These are phyloP conservation scores for Blastomyces parvus DNA, from an alignment of 2,329 filamentous ascomycete species.

Conservation along the genomic window DNA sequence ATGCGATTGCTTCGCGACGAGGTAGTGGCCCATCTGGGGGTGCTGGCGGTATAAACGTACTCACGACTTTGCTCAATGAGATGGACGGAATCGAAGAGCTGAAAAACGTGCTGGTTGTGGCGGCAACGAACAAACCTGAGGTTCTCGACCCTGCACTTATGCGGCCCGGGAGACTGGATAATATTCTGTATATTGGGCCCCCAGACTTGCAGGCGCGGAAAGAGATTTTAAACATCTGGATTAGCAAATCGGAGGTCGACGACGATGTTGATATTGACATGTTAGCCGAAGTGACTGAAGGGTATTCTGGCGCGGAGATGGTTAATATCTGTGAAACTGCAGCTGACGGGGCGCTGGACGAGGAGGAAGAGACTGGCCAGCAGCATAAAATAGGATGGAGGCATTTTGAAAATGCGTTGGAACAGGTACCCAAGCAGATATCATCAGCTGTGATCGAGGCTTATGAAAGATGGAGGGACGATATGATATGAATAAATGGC, in stretches of 20 bases:
- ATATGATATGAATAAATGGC: not conserved
- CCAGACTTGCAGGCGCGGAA: constrained; percentile 63
- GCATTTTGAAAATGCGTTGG: constrained; percentile 39
- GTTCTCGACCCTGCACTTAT: constrained; percentile 76
- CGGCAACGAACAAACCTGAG: constrained; percentile 85
- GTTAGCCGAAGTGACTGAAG: constrained; percentile 58
- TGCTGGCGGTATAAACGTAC: constrained; percentile 61
- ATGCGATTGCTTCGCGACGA: constrained; percentile 63
- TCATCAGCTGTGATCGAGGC: constrained; percentile 49
- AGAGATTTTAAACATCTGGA: constrained; percentile 65
- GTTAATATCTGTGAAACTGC: constrained; percentile 49
- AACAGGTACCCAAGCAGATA: constrained; percentile 47
- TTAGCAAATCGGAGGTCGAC: constrained; percentile 50
- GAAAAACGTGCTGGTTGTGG: constrained; percentile 74
- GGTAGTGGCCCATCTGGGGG: constrained; percentile 38
- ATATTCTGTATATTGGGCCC: constrained; percentile 74
- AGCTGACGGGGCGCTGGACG: constrained; percentile 43
- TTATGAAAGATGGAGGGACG: constrained; percentile 48
- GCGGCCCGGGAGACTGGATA: constrained; percentile 75
- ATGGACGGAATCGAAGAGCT: constrained; percentile 90
- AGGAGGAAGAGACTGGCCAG: constrained; percentile 37
- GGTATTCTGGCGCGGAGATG: constrained; percentile 80
- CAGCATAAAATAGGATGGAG: constrained; percentile 30
- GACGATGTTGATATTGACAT: constrained; percentile 56
- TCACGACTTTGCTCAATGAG: constrained; percentile 83